Conservation (phyloP, 345 rosid genomes). For the Rhodamnia argentea region DNA sequence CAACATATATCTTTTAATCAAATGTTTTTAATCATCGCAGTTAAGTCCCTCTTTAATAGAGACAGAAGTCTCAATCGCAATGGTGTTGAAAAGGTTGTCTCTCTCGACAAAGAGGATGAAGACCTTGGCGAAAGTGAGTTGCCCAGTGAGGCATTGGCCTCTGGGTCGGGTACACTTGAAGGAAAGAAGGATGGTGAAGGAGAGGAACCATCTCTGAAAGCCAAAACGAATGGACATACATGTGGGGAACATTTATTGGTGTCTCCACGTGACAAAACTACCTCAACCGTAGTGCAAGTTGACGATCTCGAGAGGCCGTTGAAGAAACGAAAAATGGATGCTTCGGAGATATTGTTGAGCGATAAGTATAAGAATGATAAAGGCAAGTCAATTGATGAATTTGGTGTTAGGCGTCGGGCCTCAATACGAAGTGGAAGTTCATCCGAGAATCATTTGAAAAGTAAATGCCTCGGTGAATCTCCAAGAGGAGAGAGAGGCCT, state of each 20-base stretch:
- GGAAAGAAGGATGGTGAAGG: neutral
- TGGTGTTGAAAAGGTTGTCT: slow-evolving; percentile 16
- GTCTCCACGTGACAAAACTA: neutral
- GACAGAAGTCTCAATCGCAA: slow-evolving; percentile 10
- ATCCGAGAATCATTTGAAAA: slow-evolving; percentile 10
- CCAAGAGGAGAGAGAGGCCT: slow-evolving; percentile 8
- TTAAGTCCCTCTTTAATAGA: slow-evolving; percentile 48
- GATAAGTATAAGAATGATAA: slow-evolving; percentile 14
- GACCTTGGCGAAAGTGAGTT: neutral
- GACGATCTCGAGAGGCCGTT: slow-evolving; percentile 12
- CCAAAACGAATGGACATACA: neutral
- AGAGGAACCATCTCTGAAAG: neutral
- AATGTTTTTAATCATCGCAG: slow-evolving; percentile 45
- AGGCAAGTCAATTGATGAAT: slow-evolving; percentile 12
- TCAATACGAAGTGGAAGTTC: neutral
- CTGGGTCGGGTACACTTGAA: neutral
- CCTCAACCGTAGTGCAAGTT: neutral
- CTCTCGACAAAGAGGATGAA: slow-evolving; percentile 8
- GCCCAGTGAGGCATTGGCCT: neutral
- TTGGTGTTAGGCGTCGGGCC: slow-evolving; percentile 6
- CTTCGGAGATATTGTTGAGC: slow-evolving; percentile 8
- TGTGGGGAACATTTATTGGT: neutral
- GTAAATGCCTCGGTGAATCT: slow-evolving; percentile 1
- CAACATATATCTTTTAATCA: neutral
- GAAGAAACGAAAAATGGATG: slow-evolving; percentile 35